phyloP scores from a whole-genome alignment of 2,329 filamentous ascomycete genomes.

The Fusarium humuli region DNA sequence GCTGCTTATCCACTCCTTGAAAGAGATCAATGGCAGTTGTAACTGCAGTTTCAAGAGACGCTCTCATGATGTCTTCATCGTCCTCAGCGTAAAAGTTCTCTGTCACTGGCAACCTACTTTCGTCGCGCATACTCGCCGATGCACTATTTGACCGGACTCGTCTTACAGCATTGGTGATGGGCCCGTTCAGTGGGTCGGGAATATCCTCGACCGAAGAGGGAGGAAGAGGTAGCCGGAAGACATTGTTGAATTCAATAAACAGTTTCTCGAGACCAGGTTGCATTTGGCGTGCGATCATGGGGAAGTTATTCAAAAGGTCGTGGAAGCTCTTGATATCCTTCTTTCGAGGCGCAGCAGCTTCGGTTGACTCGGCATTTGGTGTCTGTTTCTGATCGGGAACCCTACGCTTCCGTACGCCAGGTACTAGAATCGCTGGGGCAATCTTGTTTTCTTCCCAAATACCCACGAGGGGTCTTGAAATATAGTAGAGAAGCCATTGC shows the following conservation, averaged over 20 bases:
- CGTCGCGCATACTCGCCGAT: conserved; percentile 50
- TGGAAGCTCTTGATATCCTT: conserved; percentile 93
- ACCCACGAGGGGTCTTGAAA: conserved; percentile 88
- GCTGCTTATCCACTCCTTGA: conserved; percentile 94
- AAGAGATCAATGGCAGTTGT: conserved; percentile 96
- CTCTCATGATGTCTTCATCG: conserved; percentile 90
- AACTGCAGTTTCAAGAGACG: conserved; percentile 89
- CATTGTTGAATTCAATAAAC: conserved; percentile 87
- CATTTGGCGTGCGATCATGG: conserved; percentile 97
- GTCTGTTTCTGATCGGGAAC: conserved; percentile 53
- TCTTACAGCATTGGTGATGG: conserved; percentile 66
- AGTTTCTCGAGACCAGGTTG: conserved; percentile 88
- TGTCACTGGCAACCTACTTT: conserved; percentile 60
- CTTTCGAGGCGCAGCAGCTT: conserved; percentile 67
- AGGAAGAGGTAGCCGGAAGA: conserved; percentile 84
- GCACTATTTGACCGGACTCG: conserved; percentile 66
- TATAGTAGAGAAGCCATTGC: conserved; percentile 97
- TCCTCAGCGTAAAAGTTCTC: conserved; percentile 83
- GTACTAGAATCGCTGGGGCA: conserved; percentile 70
- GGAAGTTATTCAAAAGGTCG: conserved; percentile 90
- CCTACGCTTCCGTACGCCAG: conserved; percentile 55
- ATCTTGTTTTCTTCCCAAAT: conserved; percentile 82
- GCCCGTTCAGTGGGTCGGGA: conserved; percentile 69
- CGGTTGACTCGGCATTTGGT: conserved; percentile 55
- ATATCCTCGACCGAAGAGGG: conserved; percentile 72